A percentile compares a stretch with the other conserved stretches of the same genome.
Evolutionary conservation across 2,329 filamentous ascomycete genomes (phyloP).

Genomic region (Penicillium sp.): DNA sequence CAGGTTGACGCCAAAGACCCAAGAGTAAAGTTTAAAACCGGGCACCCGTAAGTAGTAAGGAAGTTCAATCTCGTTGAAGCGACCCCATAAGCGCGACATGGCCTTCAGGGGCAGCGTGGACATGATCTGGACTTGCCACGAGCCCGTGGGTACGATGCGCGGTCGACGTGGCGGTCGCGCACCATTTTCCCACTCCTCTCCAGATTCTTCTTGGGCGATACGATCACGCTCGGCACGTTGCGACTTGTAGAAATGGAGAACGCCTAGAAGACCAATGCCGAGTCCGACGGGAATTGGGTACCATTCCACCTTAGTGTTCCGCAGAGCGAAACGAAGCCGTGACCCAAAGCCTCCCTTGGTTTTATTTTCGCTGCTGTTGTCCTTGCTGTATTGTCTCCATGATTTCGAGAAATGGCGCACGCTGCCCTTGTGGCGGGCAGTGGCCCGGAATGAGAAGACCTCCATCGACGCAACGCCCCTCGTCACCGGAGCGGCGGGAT

Average conservation of each 20-base stretch:
- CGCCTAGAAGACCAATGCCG: conserved; percentile 78
- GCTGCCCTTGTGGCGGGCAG: conserved; percentile 29
- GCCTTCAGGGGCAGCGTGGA: conserved; percentile 89
- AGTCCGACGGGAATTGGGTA: conserved; percentile 85
- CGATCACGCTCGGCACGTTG: conserved; percentile 50
- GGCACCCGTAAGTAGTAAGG: conserved; percentile 85
- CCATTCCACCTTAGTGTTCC: conserved; percentile 73
- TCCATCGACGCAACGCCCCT: conserved; percentile 30
- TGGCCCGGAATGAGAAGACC: conserved; percentile 32
- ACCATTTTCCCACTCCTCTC: conserved; percentile 35
- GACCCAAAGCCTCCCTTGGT: conserved; percentile 55
- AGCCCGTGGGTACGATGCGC: conserved; percentile 75
- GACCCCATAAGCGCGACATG: conserved; percentile 83
- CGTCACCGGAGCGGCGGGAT: conserved; percentile 20
- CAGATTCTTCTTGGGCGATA: conserved; percentile 47
- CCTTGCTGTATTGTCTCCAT: conserved; percentile 41
- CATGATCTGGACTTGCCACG: conserved; percentile 94
- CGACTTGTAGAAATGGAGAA: conserved; percentile 80
- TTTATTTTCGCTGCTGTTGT: conserved; percentile 32
- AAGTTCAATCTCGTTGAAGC: conserved; percentile 84
- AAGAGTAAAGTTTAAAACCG: conserved; percentile 88
- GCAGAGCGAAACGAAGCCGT: conserved; percentile 57
- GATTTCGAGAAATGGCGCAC: conserved; percentile 41
- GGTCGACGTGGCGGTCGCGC: conserved; percentile 51
- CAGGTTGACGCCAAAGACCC: conserved; percentile 85